Evolutionary conservation across 2,329 filamentous ascomycete species (phyloP).

Genomic region (Dothistroma pini): DNA sequence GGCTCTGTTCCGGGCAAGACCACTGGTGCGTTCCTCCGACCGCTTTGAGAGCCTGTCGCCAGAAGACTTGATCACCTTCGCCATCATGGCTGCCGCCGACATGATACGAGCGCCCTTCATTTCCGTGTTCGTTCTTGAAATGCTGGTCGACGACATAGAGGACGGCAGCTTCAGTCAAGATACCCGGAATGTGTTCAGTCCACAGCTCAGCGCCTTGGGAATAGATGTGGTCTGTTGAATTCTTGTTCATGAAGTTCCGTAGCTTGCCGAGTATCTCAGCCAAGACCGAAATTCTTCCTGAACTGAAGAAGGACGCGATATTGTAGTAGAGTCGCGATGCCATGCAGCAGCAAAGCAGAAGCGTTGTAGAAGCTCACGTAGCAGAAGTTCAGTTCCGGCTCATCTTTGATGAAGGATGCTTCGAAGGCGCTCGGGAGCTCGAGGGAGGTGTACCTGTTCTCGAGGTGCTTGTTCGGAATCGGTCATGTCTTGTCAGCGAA

Average conservation of each 20-base stretch:
- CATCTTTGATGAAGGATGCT: background rate
- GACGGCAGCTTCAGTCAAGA: background rate
- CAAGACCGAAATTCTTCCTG: too few species aligned
- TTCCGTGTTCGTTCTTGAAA: background rate
- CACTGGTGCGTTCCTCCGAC: background rate
- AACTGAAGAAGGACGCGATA: too few species aligned
- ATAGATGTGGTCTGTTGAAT: background rate
- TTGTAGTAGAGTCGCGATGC: background rate
- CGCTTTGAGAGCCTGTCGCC: background rate
- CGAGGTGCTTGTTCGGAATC: background rate
- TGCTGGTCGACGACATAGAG: background rate
- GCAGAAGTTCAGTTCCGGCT: background rate
- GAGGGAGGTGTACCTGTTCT: background rate
- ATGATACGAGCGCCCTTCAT: background rate
- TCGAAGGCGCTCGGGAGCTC: constrained; percentile 3
- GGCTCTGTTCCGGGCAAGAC: background rate
- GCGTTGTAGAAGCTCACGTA: background rate
- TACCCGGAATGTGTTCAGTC: background rate
- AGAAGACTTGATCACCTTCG: background rate
- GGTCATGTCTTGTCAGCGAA: too few species aligned
- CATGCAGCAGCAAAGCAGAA: background rate
- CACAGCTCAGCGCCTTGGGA: background rate
- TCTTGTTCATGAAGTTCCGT: background rate
- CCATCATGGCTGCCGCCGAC: background rate
- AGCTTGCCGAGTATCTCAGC: background rate